Evolutionary conservation across 148 eudicot species (phyloP), one percentile per base, ranked within the genome.

Genomic region (Suaeda aralocaspica): DNA sequence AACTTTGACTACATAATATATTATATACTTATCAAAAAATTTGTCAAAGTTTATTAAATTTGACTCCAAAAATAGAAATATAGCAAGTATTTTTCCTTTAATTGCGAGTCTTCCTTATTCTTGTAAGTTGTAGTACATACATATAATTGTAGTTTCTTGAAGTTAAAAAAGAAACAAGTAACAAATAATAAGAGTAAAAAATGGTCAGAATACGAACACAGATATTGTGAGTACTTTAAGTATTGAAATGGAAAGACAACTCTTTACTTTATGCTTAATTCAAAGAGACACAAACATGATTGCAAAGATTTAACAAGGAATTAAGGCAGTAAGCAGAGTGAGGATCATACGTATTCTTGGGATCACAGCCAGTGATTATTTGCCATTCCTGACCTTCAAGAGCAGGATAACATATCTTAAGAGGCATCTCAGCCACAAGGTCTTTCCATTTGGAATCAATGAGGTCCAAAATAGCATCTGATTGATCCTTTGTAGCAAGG

Each of bases 401-500:
- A 62, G 89, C 84, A 56, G 89, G 86, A 78, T 85, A 85, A 46
- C 89, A 80, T 39, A 85, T 83, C 89, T 86, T 86, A 13, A 86
- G 51, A 28, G 89, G 89, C 89, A 83, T 86, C 56, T 81, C 89
- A 14, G 82, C 82, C 26, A 86, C 82, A 19, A 86, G 73, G 78
- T 86, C 89, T 41, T 60, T 52, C 89, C 89, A 83, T 73, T 83
- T 86, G 72, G 83, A 76, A 74, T 86, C 85, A 72, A 86, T 39
- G 58, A 86, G 79, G 77, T 86, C 89, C 87, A 86, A 73, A 56
- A 86, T 81, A 28, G 89, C 85, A 68, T 83, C 83, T n/a, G 87
- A 81, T 39, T 86, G 89, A 15, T 83, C 80, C 21, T 42, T 69
- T 6, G 83, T 81, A 13, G 85, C 83, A 67, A 86, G 89, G 62